A percentile compares a stretch with the other conserved stretches of the same genome.
These are phyloP conservation scores for Phycomyces blakesleeanus DNA, from an alignment of 192 early-diverging fungal species.

Conservation along the genomic window DNA sequence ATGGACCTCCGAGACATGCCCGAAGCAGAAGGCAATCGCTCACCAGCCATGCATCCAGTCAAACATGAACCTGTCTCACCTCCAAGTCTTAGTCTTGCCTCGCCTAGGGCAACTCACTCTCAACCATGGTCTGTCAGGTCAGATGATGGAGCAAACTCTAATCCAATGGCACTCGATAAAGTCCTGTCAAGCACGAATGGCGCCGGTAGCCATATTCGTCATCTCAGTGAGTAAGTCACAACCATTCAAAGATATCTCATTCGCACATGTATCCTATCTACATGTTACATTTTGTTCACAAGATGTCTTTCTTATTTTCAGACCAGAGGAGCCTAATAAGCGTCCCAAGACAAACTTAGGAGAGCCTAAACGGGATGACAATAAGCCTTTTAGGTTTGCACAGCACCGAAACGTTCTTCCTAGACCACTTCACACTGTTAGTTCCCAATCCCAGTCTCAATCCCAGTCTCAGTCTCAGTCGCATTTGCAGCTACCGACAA, in stretches of 20 bases:
- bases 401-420: background rate
- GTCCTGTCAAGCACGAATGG: slow-evolving; percentile 22
- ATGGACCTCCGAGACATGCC: too few species aligned
- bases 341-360: slow-evolving; percentile 10
- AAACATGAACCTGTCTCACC: slow-evolving; percentile 26
- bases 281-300: too few species aligned
- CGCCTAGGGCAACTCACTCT: background rate
- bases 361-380: slow-evolving; percentile 8
- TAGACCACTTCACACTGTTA: slow-evolving; percentile 14
- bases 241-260: too few species aligned
- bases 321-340: slow-evolving; percentile 13
- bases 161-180: slow-evolving; percentile 34
- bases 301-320: slow-evolving; percentile 1
- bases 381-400: slow-evolving; percentile 4
- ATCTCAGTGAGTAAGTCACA: slow-evolving; percentile 10
- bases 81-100: slow-evolving; percentile 1
- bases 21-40: too few species aligned
- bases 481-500: background rate
- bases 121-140: slow-evolving; percentile 1
- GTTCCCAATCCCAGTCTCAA: slow-evolving; percentile 6
- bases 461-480: slow-evolving; percentile 8
- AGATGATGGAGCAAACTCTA: slow-evolving; percentile 10
- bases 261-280: too few species aligned
- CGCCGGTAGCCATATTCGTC: slow-evolving; percentile 13
- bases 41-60: slow-evolving; percentile 6